Base-by-base conservation (phyloP, 2,329 filamentous ascomycete species). In the Elsinoe australis region DNA sequence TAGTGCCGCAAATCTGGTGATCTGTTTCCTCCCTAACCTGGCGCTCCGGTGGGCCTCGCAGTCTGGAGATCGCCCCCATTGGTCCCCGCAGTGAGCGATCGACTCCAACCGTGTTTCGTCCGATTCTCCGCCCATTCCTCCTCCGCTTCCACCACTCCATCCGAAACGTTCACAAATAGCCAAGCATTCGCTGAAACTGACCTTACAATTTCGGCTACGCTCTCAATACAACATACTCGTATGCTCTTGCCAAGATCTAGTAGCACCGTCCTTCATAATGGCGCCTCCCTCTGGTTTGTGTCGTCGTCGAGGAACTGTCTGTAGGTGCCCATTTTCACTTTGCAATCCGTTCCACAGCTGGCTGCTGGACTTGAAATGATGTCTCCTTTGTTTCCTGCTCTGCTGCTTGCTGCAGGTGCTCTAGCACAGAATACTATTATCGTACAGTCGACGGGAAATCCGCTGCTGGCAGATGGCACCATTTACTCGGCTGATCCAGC, bases 401-500 rank as follows among this genome's bases (percentile, higher is more conserved):
- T 31, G 15, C 15, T 44, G 14, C 28, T 44, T 5, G 39, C 39
- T 17, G 17, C 18, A 6, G 26, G 39, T 10, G 39, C 39, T 32
- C 21, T 44, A 5, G 26, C 24, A 12, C 39, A 44, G 26, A 44
- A 29, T 12, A 12, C 39, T 9, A 29, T 44, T 9, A 32, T 31
- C 21, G 39, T 44, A 9, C 39, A 44, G 26, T 44, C 39, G 24
- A 44, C 39, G 18, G 39, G 39, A 2, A 44, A 44, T 31, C 39
- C 39, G 29, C 26, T 44, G 15, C 39, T 44, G 6, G 39, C 39
- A 29, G 39, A 44, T 32, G 39, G 39, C 26, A 44, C 24, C 39
- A 31, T 45, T 12, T 50, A 50, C 15, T 45, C 48, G 4, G 48
- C 48, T 12, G 48, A 50, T 15, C 48, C 48, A 19, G 48, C 48